Conservation (phyloP, 78 protist species). For the Dictyostelium citrinum region DNA sequence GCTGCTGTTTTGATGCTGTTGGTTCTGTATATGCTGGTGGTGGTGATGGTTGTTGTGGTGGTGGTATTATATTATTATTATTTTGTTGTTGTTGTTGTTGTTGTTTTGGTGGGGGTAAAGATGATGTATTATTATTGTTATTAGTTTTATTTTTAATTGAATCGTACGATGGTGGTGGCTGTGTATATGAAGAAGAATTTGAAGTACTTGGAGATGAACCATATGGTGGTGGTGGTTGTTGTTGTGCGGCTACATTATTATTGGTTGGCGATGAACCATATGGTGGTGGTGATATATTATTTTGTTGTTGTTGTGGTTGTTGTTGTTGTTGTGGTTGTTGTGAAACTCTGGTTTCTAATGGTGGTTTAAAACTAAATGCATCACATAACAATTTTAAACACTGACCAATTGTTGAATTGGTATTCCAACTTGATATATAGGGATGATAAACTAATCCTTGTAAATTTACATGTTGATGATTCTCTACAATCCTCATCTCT, state of each 20-base stretch:
- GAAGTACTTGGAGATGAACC: slow-evolving; percentile 15
- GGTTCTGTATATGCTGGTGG: background rate
- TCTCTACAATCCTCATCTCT: slow-evolving; percentile 47
- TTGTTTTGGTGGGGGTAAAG: slow-evolving; percentile 19
- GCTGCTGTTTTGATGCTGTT: background rate
- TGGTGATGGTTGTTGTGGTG: slow-evolving; percentile 1
- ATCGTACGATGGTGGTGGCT: slow-evolving; percentile 50
- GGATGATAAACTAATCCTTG: slow-evolving; percentile 36
- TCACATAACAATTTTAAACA: slow-evolving; percentile 37
- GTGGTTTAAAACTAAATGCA: slow-evolving; percentile 47
- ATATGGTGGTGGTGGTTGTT: slow-evolving; percentile 32
- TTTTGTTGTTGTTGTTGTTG: background rate
- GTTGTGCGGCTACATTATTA: background rate
- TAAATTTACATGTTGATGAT: slow-evolving; percentile 44
- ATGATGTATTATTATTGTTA: background rate
- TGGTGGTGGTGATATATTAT: background rate
- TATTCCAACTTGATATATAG: slow-evolving; percentile 28
- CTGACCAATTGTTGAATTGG: slow-evolving; percentile 6
- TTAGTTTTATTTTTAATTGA: slow-evolving; percentile 5
- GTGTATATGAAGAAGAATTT: background rate
- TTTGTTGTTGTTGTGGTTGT: background rate
- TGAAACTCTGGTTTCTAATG: background rate
- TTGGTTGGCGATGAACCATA: background rate
- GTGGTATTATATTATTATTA: background rate
- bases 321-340: too few species aligned